Evolutionary conservation across 179 eudicot species (phyloP), one percentile per base, ranked within the genome.

Genomic region (Beta corolliflora): DNA sequence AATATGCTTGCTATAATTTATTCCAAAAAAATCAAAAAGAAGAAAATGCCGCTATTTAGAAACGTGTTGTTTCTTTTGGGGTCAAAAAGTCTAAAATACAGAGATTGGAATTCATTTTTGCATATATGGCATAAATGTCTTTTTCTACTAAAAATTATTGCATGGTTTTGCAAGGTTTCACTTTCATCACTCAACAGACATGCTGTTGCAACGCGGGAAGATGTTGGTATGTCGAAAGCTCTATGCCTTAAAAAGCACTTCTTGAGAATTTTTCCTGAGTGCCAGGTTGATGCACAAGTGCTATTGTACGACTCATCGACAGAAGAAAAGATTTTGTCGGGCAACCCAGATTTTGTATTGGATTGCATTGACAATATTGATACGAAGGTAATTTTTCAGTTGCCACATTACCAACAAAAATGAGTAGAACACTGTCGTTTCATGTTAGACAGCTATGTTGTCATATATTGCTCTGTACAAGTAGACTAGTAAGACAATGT

Each of bases 361-460:
- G 99, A 96, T 85, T 96, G 99, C 89, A 96, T 96, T 84, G 99
- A 96, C 84, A 96, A 96, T 87, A 96, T 96, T 66, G 98, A 91
- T 88, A 96, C 99, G 5, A 96, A 96, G 96, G 99, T 96, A 89
- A 76, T 18, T 73, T 73, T 73, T 21, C 45, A 48, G 70, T 29
- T 29, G 14, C 63, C 70, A 29, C 8, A 9, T 65, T 65, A 11
- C 70, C 15, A 5, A 53, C 19, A 12, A 29, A 53, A 19, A 29
- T 66, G 7, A 66, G 70, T 66, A 12, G 3, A 29, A 2, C 19
- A 5, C 73, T 67, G 15, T 0, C 25, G 25, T 69, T 69, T 16
- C 48, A 18, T 45, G 52, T 11, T 44, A 21, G n/a, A 14, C 71
- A 66, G 71, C 71, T 66, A 66, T 18, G 14, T 7, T 29, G 23